Conservation (phyloP, 2,329 filamentous ascomycete species). For the Talaromyces albobiverticillius region DNA sequence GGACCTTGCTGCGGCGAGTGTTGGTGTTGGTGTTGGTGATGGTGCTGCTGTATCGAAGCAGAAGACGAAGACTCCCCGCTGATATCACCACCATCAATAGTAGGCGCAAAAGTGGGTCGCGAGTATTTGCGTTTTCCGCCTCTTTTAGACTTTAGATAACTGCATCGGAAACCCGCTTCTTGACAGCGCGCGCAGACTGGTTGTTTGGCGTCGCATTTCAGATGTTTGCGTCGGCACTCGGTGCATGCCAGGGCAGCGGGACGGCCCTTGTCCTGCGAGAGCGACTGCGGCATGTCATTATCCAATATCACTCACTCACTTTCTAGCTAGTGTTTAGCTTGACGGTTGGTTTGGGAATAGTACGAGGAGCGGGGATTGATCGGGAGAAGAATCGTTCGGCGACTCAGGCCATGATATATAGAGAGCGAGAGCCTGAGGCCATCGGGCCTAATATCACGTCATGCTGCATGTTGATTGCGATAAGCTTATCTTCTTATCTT, state of each 20-base stretch:
- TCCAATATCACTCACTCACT: not conserved
- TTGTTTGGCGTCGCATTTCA: slow-evolving; percentile 10
- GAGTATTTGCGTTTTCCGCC: slow-evolving; percentile 11
- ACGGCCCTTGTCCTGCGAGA: slow-evolving; percentile 3
- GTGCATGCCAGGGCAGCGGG: slow-evolving; percentile 10
- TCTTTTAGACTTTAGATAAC: slow-evolving; percentile 11
- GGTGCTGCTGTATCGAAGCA: not conserved
- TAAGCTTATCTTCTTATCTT: too few species aligned
- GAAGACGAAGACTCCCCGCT: not conserved
- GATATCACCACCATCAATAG: not conserved
- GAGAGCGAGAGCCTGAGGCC: too few species aligned
- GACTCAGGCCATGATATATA: too few species aligned
- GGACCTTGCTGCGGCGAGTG: not conserved
- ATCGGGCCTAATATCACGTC: too few species aligned
- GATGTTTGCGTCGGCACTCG: slow-evolving; percentile 11
- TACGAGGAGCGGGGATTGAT: too few species aligned
- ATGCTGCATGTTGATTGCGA: too few species aligned
- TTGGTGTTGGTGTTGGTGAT: too few species aligned
- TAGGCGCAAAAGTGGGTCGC: not conserved
- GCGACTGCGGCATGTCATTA: slow-evolving; percentile 1
- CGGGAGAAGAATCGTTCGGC: too few species aligned
- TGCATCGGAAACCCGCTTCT: not conserved
- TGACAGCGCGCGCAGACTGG: slow-evolving; percentile 11
- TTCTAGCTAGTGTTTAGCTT: too few species aligned
- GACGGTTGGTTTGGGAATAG: too few species aligned